phyloP scores from a whole-genome alignment of 179 eudicot genomes.

The Silene coronaria region DNA sequence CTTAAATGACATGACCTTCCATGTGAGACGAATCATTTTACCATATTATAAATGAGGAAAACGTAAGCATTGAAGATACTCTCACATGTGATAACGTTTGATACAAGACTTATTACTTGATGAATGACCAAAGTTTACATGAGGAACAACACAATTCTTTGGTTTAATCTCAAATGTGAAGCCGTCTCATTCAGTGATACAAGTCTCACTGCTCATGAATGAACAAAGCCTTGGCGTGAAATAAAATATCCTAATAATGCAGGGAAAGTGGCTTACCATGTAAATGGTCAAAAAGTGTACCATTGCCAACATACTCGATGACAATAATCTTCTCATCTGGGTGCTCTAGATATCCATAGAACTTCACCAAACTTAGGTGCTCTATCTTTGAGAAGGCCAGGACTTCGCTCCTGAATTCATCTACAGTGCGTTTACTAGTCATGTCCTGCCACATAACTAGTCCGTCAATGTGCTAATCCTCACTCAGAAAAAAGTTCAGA shows the following conservation, averaged over 20 bases:
- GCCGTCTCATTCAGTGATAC: no score
- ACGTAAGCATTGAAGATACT: no score
- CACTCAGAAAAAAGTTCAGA: background rate
- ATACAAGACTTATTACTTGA: background rate
- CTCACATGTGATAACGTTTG: background rate
- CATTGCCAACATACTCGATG: slow-evolving; percentile 64
- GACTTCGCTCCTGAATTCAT: slow-evolving; percentile 64
- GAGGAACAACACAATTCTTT: background rate
- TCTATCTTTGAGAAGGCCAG: slow-evolving; percentile 61
- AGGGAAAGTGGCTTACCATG: slow-evolving; percentile 42
- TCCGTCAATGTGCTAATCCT: slow-evolving; percentile 5
- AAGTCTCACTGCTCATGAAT: no score
- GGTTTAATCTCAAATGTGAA: no score
- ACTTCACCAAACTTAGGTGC: slow-evolving; percentile 60
- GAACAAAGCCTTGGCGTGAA: background rate
- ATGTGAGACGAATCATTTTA: no score
- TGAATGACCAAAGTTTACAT: background rate
- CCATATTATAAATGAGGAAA: background rate
- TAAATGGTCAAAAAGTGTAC: slow-evolving; percentile 65
- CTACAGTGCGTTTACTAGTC: slow-evolving; percentile 29
- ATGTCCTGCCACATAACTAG: slow-evolving; percentile 32
- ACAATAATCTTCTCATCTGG: slow-evolving; percentile 52
- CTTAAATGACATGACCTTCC: no score
- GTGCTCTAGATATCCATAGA: slow-evolving; percentile 58
- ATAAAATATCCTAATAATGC: background rate